phyloP scores from a whole-genome alignment of 164 flowering plant species.

The Nymphaea thermarum region DNA sequence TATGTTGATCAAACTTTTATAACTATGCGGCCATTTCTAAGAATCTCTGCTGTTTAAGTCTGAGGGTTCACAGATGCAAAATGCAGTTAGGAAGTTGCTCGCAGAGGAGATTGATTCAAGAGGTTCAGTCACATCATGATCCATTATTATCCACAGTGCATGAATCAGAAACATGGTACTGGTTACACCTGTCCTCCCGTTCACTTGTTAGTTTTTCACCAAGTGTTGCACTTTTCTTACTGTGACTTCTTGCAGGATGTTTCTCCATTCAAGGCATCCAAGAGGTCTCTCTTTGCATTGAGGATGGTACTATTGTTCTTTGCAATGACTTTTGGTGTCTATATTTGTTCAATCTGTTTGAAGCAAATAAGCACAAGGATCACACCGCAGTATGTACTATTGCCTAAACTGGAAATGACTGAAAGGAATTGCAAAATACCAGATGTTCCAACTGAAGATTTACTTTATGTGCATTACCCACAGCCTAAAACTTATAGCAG shows the following conservation, averaged over 20 bases:
- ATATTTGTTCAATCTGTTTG: constrained; percentile 13
- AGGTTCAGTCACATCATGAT: background rate
- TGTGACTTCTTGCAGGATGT: constrained; percentile 12
- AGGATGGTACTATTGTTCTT: constrained; percentile 12
- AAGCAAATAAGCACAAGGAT: constrained; percentile 9
- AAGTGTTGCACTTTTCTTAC: too few relatives aligned
- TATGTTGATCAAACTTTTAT: background rate
- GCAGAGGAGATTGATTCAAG: background rate
- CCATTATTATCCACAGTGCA: background rate
- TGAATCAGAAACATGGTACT: background rate
- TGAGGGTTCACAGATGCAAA: background rate
- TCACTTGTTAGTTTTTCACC: background rate
- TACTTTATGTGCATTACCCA: constrained; percentile 17
- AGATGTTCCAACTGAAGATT: constrained; percentile 6
- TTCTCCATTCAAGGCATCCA: constrained; percentile 12
- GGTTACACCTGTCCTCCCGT: background rate
- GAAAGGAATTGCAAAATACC: constrained; percentile 7
- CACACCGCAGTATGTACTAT: constrained; percentile 3
- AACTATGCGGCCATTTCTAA: background rate
- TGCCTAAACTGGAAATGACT: background rate
- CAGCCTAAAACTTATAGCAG: constrained; percentile 19
- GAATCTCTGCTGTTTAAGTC: background rate
- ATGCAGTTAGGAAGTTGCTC: background rate
- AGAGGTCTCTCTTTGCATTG: constrained; percentile 12
- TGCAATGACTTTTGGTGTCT: constrained; percentile 13